These are phyloP conservation scores for Suillus occidentalis DNA, from an alignment of 768 basidiomycete genomes.

Conservation along the genomic window DNA sequence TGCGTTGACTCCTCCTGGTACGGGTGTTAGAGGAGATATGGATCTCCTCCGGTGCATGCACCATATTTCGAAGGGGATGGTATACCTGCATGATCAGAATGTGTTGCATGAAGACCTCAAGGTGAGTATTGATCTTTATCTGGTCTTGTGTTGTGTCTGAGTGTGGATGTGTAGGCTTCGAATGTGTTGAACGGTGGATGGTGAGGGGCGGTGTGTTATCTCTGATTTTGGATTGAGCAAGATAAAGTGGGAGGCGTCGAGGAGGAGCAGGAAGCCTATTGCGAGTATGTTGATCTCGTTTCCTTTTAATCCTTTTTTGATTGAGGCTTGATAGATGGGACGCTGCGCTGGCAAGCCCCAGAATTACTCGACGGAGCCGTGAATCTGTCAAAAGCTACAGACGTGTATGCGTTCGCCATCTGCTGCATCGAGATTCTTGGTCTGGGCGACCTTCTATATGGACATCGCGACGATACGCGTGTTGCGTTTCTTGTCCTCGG, in stretches of 20 bases:
- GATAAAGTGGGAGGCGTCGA: slow-evolving; percentile 70
- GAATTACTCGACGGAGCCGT: slow-evolving; percentile 56
- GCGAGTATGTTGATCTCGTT: slow-evolving; percentile 41
- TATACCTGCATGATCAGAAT: slow-evolving; percentile 15
- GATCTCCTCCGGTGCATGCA: slow-evolving; percentile 11
- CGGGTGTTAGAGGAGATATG: background rate
- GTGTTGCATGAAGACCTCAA: slow-evolving; percentile 75
- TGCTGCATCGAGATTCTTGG: slow-evolving; percentile 63
- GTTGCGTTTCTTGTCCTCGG: slow-evolving; percentile 54
- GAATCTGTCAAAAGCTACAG: slow-evolving; percentile 51
- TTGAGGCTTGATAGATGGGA: slow-evolving; percentile 45
- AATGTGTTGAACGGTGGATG: slow-evolving; percentile 80
- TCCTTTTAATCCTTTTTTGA: background rate
- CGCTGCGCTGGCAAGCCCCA: slow-evolving; percentile 70
- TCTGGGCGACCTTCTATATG: slow-evolving; percentile 64
- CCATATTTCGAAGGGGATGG: slow-evolving; percentile 17
- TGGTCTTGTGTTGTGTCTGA: background rate
- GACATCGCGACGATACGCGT: slow-evolving; percentile 46
- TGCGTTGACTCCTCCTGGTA: background rate
- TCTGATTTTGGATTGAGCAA: slow-evolving; percentile 84
- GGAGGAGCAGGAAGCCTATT: slow-evolving; percentile 51
- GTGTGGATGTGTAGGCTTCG: slow-evolving; percentile 46
- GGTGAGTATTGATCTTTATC: slow-evolving; percentile 37
- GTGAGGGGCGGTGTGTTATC: slow-evolving; percentile 65
- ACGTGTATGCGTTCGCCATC: slow-evolving; percentile 72